phyloP scores from a whole-genome alignment of 129 eudicot genomes.

The Artemisia argyi region DNA sequence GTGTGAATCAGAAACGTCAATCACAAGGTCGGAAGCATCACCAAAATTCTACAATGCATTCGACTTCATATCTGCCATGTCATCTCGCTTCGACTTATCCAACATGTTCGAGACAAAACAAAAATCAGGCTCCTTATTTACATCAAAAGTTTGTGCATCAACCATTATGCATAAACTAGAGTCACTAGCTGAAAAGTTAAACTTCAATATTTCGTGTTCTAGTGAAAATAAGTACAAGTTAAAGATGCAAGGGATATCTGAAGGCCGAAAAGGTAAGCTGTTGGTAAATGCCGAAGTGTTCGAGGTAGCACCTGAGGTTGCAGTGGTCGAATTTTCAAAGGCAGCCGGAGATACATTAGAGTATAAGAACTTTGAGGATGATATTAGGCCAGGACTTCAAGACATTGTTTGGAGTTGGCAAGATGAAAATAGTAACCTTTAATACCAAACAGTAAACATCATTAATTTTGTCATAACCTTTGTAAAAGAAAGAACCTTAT shows the following conservation, averaged over 20 bases:
- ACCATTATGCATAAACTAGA: constrained; percentile 52
- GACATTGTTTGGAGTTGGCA: constrained; percentile 92
- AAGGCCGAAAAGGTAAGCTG: constrained; percentile 77
- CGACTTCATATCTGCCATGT: constrained; percentile 84
- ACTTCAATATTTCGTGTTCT: constrained; percentile 31
- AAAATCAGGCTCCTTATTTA: constrained; percentile 63
- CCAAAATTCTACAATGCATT: constrained; percentile 85
- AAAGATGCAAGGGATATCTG: constrained; percentile 56
- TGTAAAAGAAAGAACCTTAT: no score
- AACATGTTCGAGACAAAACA: constrained; percentile 55
- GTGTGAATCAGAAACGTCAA: constrained; percentile 1
- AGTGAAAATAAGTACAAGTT: constrained; percentile 59
- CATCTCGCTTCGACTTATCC: constrained; percentile 83
- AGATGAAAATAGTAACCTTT: constrained; percentile 47
- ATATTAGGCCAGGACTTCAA: constrained; percentile 57
- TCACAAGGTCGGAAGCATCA: constrained; percentile 35
- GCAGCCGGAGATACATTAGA: constrained; percentile 69
- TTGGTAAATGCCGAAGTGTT: constrained; percentile 68
- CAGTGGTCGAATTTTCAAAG: constrained; percentile 73
- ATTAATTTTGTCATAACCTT: no score
- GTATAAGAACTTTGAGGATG: constrained; percentile 67
- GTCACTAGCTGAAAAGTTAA: constrained; percentile 46
- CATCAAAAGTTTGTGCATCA: constrained; percentile 54
- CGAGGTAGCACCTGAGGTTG: constrained; percentile 78
- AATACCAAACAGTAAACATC: no score